Evolutionary conservation across 2,329 filamentous ascomycete species (phyloP).

Genomic region (Paracoccidioides lutzii): DNA sequence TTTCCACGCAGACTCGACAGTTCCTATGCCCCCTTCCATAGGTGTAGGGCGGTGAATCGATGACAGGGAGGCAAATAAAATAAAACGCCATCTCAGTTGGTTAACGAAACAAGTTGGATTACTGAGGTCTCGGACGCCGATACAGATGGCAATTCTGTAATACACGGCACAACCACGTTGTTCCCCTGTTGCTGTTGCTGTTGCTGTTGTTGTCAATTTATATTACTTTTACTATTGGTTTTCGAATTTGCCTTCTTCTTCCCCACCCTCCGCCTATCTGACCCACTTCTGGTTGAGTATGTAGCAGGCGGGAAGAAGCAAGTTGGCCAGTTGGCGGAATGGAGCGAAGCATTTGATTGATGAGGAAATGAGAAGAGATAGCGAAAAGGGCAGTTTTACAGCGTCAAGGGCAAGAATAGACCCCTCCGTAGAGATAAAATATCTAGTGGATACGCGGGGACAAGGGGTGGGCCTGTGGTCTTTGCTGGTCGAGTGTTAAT

Average conservation of each 20-base stretch:
- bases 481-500: neutral
- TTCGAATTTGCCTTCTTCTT: neutral
- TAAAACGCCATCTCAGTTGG: too few relatives aligned
- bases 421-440: too few relatives aligned
- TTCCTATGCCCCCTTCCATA: neutral
- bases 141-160: neutral
- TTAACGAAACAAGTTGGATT: neutral
- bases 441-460: neutral
- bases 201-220: neutral
- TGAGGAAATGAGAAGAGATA: too few relatives aligned
- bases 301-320: too few relatives aligned
- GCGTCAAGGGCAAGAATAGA: neutral
- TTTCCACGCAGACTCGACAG: neutral
- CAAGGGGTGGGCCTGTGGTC: neutral
- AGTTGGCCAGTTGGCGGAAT: too few relatives aligned
- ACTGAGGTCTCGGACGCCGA: neutral
- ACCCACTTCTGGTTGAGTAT: too few relatives aligned
- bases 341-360: too few relatives aligned
- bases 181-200: neutral
- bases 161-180: neutral
- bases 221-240: neutral
- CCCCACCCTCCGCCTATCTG: too few relatives aligned
- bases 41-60: neutral
- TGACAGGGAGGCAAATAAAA: neutral
- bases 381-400: too few relatives aligned